These are phyloP conservation scores for Aspergillus sp. DNA, from an alignment of 2,329 filamentous ascomycete species.

Conservation along the genomic window DNA sequence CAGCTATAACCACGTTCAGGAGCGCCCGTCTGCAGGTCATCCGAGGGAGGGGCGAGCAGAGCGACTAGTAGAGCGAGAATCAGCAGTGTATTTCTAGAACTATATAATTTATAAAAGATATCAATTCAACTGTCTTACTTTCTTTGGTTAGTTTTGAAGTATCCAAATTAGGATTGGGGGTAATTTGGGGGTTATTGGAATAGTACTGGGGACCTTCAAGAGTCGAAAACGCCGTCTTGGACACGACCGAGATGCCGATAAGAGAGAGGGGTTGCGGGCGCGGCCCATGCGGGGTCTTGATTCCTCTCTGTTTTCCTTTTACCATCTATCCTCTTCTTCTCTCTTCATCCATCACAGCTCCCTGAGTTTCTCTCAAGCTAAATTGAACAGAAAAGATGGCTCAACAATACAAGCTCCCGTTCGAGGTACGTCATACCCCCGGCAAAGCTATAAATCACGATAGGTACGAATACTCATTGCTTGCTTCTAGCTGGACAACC, in stretches of 20 bases:
- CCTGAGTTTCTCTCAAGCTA: background rate
- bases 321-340: background rate
- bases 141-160: background rate
- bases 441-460: background rate
- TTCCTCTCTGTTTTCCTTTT: constrained; percentile 7
- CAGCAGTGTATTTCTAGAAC: constrained; percentile 8
- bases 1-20: background rate
- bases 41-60: constrained; percentile 8
- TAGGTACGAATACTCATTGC: background rate
- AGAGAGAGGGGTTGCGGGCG: constrained; percentile 15
- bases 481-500: constrained; percentile 46
- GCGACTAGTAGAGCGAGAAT: constrained; percentile 5
- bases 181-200: background rate
- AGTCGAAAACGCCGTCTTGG: background rate
- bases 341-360: background rate
- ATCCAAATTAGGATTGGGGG: background rate
- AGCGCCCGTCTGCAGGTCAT: background rate
- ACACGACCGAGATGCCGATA: constrained; percentile 18
- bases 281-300: no score
- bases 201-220: background rate
- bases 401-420: constrained; percentile 37
- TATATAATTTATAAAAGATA: background rate
- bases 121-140: background rate
- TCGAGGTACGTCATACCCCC: constrained; percentile 29
- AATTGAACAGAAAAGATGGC: constrained; percentile 23